phyloP scores from a whole-genome alignment of 2,329 filamentous ascomycete species.

The Cytospora piceae region DNA sequence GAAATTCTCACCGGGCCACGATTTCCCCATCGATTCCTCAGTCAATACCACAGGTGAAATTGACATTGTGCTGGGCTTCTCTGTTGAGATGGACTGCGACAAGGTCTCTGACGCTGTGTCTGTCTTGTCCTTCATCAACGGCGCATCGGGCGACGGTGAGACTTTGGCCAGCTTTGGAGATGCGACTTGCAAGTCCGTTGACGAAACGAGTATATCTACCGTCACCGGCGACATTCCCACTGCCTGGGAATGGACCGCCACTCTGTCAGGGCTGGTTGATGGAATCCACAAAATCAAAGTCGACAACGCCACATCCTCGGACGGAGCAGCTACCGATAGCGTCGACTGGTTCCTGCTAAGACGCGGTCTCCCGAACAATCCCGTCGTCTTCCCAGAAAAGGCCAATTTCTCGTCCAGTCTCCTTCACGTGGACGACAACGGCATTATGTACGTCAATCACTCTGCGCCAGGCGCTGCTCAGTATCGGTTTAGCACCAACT shows the following conservation, averaged over 20 bases:
- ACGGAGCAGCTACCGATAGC: slow-evolving; percentile 50
- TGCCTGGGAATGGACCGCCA: slow-evolving; percentile 50
- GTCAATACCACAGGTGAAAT: slow-evolving; percentile 37
- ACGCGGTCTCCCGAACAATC: slow-evolving; percentile 59
- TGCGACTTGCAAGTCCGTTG: slow-evolving; percentile 18
- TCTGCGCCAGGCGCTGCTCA: slow-evolving; percentile 64
- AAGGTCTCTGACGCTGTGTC: slow-evolving; percentile 51
- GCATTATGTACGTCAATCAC: slow-evolving; percentile 53
- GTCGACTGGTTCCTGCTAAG: slow-evolving; percentile 62
- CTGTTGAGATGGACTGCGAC: slow-evolving; percentile 61
- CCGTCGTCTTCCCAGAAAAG: slow-evolving; percentile 57
- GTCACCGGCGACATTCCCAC: slow-evolving; percentile 56
- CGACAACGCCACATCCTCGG: slow-evolving; percentile 52
- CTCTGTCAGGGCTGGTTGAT: slow-evolving; percentile 50
- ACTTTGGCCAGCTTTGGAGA: slow-evolving; percentile 16
- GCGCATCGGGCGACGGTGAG: slow-evolving; percentile 19
- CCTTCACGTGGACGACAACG: slow-evolving; percentile 44
- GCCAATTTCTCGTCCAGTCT: slow-evolving; percentile 57
- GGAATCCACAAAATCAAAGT: slow-evolving; percentile 62
- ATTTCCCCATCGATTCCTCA: slow-evolving; percentile 52
- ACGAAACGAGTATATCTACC: slow-evolving; percentile 36
- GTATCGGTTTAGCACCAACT: slow-evolving; percentile 66
- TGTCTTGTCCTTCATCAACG: slow-evolving; percentile 56
- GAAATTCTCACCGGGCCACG: slow-evolving; percentile 62
- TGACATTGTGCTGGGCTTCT: slow-evolving; percentile 59